Base-by-base conservation (phyloP, 192 early-diverging fungal genomes). In the Backusella liffmaniae region DNA sequence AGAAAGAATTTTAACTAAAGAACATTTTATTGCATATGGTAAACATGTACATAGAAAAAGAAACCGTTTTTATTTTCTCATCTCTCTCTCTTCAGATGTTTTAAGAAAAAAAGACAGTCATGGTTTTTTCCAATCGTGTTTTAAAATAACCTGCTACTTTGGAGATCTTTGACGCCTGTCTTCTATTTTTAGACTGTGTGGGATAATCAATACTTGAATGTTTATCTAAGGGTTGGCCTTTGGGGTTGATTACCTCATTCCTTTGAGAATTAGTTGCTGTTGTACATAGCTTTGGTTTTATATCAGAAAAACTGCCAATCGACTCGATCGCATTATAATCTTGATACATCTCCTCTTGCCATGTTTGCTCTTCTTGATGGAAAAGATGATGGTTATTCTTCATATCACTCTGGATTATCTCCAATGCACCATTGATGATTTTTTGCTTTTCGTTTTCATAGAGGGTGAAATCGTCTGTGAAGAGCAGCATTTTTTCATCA, bases 141-240 rank as follows among this genome's bases (percentile, higher is more conserved):
- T 62, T 62, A 62, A 62, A 62, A 62, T 29, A 62, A 29, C 56
- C 9, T 29, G 56, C 23, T 29, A 62, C 3, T n/a, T 29, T 62
- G 23, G 56, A 26, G 21, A 29, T 3, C 3, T 62, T 62, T 26
- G 56, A 62, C n/a, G 56, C 21, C 26, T 29, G 23, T 62, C 56
- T 62, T 62, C 56, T 62, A 62, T 62, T 62, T 62, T 26, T 62
- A 62, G 56, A 62, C 56, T 26, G 56, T 62, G 26, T 62, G 56
- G 56, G 56, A 62, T 62, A 62, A 62, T 62, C 8, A 56, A 2
- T 56, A 56, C 3, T 23, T 29, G 56, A 26, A 26, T 62, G 10
- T 29, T 62, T 62, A 62, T 29, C 56, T 62, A 62, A 62, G 10
- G 56, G 9, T 62, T 29, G 21, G 2, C 9, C 21, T 15, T 53